Conservation (phyloP, 176 grass and related monocot species). For the Echinochloa phyllopogon region DNA sequence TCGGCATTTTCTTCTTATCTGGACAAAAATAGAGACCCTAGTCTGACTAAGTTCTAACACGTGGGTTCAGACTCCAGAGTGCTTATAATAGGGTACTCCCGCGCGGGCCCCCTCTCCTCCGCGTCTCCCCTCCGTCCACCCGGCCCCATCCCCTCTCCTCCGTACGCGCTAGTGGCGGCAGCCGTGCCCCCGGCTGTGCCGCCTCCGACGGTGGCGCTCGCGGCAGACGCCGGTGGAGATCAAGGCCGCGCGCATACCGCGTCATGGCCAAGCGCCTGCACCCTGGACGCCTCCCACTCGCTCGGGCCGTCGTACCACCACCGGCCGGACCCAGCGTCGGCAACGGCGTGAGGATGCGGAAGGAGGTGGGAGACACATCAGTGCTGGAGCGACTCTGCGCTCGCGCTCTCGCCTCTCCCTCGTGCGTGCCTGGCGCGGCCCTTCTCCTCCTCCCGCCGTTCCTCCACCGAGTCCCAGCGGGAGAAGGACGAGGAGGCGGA, state of each 20-base stretch:
- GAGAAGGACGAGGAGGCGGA: conserved; percentile 53
- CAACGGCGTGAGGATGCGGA: conserved; percentile 11
- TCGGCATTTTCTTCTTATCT: too few relatives aligned
- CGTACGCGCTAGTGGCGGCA: conserved; percentile 36
- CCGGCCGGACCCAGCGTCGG: background rate
- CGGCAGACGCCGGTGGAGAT: conserved; percentile 54
- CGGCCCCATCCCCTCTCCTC: too few relatives aligned
- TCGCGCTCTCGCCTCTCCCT: too few relatives aligned
- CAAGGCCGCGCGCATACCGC: conserved; percentile 68
- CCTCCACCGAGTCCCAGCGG: background rate
- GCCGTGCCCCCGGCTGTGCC: background rate
- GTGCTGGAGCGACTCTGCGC: too few relatives aligned
- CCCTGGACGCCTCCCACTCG: conserved; percentile 60
- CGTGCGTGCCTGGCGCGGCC: conserved; percentile 45
- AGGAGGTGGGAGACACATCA: conserved; percentile 78
- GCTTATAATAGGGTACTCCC: too few relatives aligned
- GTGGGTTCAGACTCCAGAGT: too few relatives aligned
- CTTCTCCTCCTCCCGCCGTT: conserved; percentile 36
- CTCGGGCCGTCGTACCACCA: conserved; percentile 22
- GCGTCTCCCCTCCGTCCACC: too few relatives aligned
- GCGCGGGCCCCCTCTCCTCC: too few relatives aligned
- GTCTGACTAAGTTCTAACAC: too few relatives aligned
- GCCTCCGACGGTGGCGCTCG: background rate
- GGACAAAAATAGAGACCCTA: too few relatives aligned
- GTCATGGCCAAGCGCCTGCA: conserved; percentile 73